A percentile compares a stretch with the other conserved stretches of the same genome.
phyloP scores from a whole-genome alignment of 768 basidiomycete species.

The Floccularia luteovirens region DNA sequence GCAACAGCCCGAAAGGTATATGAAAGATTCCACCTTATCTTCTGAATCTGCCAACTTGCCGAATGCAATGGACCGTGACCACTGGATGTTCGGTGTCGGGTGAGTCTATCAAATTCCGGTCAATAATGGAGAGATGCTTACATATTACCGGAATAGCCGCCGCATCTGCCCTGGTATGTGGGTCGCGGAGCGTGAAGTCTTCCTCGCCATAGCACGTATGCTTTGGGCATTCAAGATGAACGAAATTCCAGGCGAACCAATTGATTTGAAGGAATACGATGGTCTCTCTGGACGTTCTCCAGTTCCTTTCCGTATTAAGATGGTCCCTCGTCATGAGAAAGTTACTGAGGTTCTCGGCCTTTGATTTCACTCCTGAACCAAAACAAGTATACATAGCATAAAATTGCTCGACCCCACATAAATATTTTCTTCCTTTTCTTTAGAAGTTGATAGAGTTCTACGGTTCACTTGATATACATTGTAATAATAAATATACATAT shows the following conservation, averaged over 20 bases:
- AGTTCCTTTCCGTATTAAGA: conserved; percentile 28
- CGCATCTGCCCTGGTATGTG: conserved; percentile 36
- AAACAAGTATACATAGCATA: no score
- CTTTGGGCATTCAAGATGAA: conserved; percentile 40
- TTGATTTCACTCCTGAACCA: not conserved
- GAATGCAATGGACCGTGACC: conserved; percentile 36
- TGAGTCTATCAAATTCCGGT: conserved; percentile 16
- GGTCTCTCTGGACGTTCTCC: conserved; percentile 38
- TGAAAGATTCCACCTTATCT: conserved; percentile 25
- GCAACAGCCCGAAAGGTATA: conserved; percentile 38
- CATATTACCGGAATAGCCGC: conserved; percentile 20
- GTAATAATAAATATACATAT: no score
- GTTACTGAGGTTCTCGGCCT: conserved; percentile 16
- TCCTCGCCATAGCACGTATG: conserved; percentile 34
- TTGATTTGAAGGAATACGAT: conserved; percentile 38
- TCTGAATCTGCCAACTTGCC: conserved; percentile 35
- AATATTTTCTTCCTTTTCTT: no score
- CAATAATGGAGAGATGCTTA: no score
- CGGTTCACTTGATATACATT: no score
- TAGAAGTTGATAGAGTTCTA: no score
- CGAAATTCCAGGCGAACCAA: conserved; percentile 31
- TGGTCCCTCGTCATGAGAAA: conserved; percentile 21
- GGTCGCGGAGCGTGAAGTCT: conserved; percentile 39
- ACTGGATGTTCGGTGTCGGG: conserved; percentile 46
- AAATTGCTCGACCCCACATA: no score